A percentile compares a stretch with the other conserved stretches of the same genome.
phyloP scores from a whole-genome alignment of 2,329 filamentous ascomycete species.

The Aspergillus sp. region DNA sequence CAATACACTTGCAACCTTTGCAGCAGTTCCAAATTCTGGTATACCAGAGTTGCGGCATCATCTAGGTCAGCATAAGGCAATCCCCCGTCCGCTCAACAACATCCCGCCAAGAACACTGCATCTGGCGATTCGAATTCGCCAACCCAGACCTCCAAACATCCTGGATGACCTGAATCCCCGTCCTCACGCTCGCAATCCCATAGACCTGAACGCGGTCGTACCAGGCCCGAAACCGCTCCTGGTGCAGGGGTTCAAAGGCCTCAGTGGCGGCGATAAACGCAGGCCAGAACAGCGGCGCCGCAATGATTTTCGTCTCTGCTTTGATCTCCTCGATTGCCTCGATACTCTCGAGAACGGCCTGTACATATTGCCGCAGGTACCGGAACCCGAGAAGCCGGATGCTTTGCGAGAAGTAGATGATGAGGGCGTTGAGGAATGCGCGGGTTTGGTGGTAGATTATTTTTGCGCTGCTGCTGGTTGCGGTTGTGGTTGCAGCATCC shows the following conservation, averaged over 20 bases:
- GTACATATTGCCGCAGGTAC: constrained; percentile 6
- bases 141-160: constrained; percentile 2
- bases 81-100: neutral
- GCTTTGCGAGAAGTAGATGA: constrained; percentile 10
- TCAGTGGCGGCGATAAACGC: constrained; percentile 11
- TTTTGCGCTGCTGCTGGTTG: neutral
- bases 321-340: constrained; percentile 10
- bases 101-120: neutral
- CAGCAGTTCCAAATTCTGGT: no score
- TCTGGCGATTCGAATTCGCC: neutral
- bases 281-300: constrained; percentile 10
- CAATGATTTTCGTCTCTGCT: neutral
- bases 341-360: constrained; percentile 7
- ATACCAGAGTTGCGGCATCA: neutral
- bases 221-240: constrained; percentile 9
- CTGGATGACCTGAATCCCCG: constrained; percentile 1
- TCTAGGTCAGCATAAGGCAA: neutral
- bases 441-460: constrained; percentile 8
- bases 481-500: neutral
- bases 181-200: constrained; percentile 3
- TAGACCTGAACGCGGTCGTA: constrained; percentile 5
- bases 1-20: no score
- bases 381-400: constrained; percentile 5
- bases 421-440: constrained; percentile 7
- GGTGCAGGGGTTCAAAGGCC: constrained; percentile 6